phyloP scores from a whole-genome alignment of 139 green algal species.

The Desmodesmus armatus region DNA sequence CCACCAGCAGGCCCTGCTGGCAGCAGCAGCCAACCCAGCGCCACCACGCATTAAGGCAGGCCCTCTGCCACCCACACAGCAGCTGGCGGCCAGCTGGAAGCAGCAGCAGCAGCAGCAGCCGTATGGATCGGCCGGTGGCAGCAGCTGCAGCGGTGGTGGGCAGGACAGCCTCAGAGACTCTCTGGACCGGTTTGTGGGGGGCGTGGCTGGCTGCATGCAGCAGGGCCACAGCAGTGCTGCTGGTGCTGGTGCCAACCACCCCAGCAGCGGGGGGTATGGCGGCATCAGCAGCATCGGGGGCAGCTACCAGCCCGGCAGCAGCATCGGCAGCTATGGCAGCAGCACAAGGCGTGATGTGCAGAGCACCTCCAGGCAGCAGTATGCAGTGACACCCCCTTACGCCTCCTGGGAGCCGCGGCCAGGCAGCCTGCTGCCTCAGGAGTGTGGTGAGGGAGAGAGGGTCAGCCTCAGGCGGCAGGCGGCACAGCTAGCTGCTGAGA shows the following conservation, averaged over 20 bases:
- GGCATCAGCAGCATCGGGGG: no score
- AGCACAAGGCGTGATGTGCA: not conserved
- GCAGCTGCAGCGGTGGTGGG: not conserved
- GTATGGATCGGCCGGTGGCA: no score
- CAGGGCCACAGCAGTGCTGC: not conserved
- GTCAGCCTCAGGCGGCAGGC: not conserved
- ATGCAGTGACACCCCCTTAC: constrained; percentile 1
- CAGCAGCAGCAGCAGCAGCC: not conserved
- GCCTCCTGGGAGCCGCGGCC: not conserved
- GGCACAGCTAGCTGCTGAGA: not conserved
- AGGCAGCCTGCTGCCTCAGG: not conserved
- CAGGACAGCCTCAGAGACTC: not conserved
- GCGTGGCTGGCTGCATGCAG: not conserved
- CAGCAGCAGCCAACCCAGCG: constrained; percentile 13
- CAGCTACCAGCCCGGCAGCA: no score
- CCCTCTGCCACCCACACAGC: not conserved
- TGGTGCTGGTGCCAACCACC: not conserved
- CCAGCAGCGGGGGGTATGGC: not conserved
- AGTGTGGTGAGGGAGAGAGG: not conserved
- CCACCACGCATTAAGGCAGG: not conserved
- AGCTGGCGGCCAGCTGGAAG: no score
- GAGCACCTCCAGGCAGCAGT: not conserved
- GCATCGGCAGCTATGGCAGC: not conserved
- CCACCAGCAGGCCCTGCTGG: constrained; percentile 9
- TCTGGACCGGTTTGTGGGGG: not conserved